A percentile compares a stretch with the other conserved stretches of the same genome.
Conservation (phyloP, 1,139 yeast genomes). For the Suhomyces bribrorum region DNA sequence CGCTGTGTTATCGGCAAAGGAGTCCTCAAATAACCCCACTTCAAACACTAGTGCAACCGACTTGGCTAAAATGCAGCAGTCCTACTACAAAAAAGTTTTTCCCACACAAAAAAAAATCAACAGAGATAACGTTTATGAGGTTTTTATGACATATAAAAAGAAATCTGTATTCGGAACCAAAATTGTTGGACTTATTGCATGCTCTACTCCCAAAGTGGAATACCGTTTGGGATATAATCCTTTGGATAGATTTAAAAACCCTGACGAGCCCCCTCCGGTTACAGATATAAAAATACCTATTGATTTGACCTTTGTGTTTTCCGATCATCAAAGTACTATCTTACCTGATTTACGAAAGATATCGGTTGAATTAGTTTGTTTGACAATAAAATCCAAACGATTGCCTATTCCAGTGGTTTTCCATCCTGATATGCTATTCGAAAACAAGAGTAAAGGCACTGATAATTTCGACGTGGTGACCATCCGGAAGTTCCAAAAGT, state of each 20-base stretch:
- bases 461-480: constrained; percentile 38
- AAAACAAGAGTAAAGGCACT: constrained; percentile 29
- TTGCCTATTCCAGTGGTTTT: constrained; percentile 41
- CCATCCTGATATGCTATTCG: constrained; percentile 39
- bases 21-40: constrained; percentile 10
- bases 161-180: constrained; percentile 36
- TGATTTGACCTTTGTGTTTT: constrained; percentile 26
- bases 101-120: constrained; percentile 3
- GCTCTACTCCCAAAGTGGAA: constrained; percentile 34
- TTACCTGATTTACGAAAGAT: constrained; percentile 35
- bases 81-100: constrained; percentile 27
- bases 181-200: constrained; percentile 34
- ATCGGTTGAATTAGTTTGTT: constrained; percentile 33
- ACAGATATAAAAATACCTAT: constrained; percentile 29
- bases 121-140: constrained; percentile 26
- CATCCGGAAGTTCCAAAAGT: constrained; percentile 33
- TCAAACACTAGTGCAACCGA: constrained; percentile 27
- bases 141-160: constrained; percentile 34
- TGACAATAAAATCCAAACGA: constrained; percentile 34
- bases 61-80: constrained; percentile 33
- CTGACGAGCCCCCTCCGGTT: constrained; percentile 9
- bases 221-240: constrained; percentile 28
- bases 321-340: constrained; percentile 19
- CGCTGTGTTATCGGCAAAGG: not conserved
- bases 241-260: constrained; percentile 14